Conservation (phyloP, 371 early-diverging fungal species). For the Mucor irregularis region DNA sequence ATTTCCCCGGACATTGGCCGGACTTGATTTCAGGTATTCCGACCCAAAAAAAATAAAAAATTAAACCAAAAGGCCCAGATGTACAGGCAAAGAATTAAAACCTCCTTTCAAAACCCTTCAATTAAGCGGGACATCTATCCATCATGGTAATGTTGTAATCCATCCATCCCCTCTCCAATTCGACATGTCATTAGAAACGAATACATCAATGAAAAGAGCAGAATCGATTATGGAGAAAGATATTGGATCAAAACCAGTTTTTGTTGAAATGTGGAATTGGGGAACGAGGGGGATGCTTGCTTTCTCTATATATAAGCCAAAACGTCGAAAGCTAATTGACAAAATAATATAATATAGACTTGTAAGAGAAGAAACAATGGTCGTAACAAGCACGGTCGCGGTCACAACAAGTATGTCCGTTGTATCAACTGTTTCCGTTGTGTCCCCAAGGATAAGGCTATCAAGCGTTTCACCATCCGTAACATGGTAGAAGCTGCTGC, state of each 20-base stretch:
- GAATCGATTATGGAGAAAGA: neutral
- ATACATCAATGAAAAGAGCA: neutral
- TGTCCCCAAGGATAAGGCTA: conserved; percentile 99
- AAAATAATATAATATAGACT: conserved; percentile 70
- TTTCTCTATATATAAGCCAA: too few species aligned
- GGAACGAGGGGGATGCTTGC: neutral
- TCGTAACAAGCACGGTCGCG: conserved; percentile 98
- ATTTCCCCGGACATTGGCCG: neutral
- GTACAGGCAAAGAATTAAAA: conserved; percentile 8
- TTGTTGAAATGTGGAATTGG: neutral
- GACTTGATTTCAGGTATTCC: neutral
- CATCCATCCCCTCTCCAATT: conserved; percentile 2
- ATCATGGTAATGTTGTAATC: conserved; percentile 13
- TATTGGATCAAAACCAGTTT: too few species aligned
- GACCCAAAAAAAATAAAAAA: neutral
- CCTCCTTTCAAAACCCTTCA: conserved; percentile 21
- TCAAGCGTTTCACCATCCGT: conserved; percentile 97
- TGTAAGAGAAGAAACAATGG: conserved; percentile 98
- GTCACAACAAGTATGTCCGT: conserved; percentile 94
- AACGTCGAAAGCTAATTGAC: too few species aligned
- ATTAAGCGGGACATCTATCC: conserved; percentile 20
- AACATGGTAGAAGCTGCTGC: conserved; percentile 99
- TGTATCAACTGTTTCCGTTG: conserved; percentile 99
- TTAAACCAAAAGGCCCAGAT: conserved; percentile 7
- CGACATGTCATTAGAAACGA: neutral